A percentile compares a stretch with the other conserved stretches of the same genome.
These are phyloP conservation scores for Cercospora citrullina DNA, from an alignment of 2,329 filamentous ascomycete genomes.

Conservation along the genomic window DNA sequence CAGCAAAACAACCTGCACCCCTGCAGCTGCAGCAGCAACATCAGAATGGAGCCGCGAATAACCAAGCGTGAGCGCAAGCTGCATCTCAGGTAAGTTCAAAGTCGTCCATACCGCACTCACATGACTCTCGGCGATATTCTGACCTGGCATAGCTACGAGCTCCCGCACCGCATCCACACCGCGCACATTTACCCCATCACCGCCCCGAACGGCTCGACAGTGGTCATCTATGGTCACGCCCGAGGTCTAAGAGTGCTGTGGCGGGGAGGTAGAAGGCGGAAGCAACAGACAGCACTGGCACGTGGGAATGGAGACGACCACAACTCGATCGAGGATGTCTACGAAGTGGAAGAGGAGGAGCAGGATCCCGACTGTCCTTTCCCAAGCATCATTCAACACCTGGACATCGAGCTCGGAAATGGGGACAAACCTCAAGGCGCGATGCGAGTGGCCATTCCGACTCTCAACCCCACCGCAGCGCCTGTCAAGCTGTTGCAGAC, in stretches of 20 bases:
- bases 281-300: not conserved
- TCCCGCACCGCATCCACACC: slow-evolving; percentile 58
- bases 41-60: slow-evolving; percentile 33
- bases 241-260: slow-evolving; percentile 60
- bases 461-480: slow-evolving; percentile 16
- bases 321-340: slow-evolving; percentile 40
- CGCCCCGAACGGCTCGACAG: slow-evolving; percentile 61
- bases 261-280: slow-evolving; percentile 54
- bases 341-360: slow-evolving; percentile 58
- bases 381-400: slow-evolving; percentile 53
- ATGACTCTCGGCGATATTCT: slow-evolving; percentile 1
- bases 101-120: not conserved
- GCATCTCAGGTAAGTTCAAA: slow-evolving; percentile 35
- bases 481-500: slow-evolving; percentile 28
- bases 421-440: slow-evolving; percentile 55
- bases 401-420: slow-evolving; percentile 57
- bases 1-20: slow-evolving; percentile 17
- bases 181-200: slow-evolving; percentile 59
- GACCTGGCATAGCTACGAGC: slow-evolving; percentile 54
- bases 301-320: not conserved
- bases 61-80: slow-evolving; percentile 37
- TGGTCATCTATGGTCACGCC: slow-evolving; percentile 61
- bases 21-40: slow-evolving; percentile 3
- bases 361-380: slow-evolving; percentile 59
- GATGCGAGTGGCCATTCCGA: slow-evolving; percentile 28